These are phyloP conservation scores for Serendipita sp. DNA, from an alignment of 768 basidiomycete species.

Conservation along the genomic window DNA sequence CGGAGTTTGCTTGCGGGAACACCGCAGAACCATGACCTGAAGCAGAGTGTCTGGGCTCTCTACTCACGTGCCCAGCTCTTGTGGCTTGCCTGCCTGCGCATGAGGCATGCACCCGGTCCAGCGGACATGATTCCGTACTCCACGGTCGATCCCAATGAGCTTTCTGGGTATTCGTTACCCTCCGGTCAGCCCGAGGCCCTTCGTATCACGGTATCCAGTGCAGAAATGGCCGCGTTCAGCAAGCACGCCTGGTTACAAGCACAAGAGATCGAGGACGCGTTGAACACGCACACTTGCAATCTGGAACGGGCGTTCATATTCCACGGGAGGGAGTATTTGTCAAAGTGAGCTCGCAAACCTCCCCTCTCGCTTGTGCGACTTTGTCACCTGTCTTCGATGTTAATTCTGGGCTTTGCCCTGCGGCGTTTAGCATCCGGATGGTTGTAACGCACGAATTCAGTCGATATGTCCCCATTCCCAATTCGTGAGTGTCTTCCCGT, in stretches of 20 bases:
- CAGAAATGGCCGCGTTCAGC: slow-evolving; percentile 43
- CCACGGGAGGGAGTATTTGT: slow-evolving; percentile 51
- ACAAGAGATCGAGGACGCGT: slow-evolving; percentile 45
- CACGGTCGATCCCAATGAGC: neutral
- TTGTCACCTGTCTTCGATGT: neutral
- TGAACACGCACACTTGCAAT: slow-evolving; percentile 55
- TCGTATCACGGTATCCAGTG: slow-evolving; percentile 25
- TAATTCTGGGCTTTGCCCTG: neutral
- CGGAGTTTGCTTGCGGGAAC: slow-evolving; percentile 14
- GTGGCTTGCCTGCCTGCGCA: slow-evolving; percentile 53
- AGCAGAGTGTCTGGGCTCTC: slow-evolving; percentile 68
- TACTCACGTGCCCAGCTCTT: slow-evolving; percentile 70
- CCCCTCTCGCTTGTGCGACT: neutral
- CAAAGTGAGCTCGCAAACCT: slow-evolving; percentile 37
- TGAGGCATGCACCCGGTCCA: slow-evolving; percentile 17
- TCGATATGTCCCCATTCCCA: slow-evolving; percentile 1
- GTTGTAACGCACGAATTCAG: neutral
- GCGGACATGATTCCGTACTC: neutral
- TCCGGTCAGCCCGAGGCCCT: too few species aligned
- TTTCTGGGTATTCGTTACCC: neutral
- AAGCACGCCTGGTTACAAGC: slow-evolving; percentile 51
- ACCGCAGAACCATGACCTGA: slow-evolving; percentile 21
- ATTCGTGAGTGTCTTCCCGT: neutral
- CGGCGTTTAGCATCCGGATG: slow-evolving; percentile 1
- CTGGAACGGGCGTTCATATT: slow-evolving; percentile 51